These are phyloP conservation scores for Ophiostoma himal-ulmi DNA, from an alignment of 2,329 filamentous ascomycete genomes.

Conservation along the genomic window DNA sequence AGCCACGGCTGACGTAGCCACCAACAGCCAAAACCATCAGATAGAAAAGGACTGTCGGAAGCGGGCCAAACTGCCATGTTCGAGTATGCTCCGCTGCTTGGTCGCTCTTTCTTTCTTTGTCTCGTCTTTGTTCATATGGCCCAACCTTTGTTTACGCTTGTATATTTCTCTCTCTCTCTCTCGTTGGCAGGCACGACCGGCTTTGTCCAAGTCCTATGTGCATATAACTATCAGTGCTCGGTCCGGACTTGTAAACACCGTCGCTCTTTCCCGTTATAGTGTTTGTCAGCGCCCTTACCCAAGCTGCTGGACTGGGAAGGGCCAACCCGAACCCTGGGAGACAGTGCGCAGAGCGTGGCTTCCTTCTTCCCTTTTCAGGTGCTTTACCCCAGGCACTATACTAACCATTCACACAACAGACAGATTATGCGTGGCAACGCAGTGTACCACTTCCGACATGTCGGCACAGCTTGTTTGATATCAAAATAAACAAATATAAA, in stretches of 20 bases:
- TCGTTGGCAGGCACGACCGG: background rate
- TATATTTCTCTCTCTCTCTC: background rate
- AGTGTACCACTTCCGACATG: background rate
- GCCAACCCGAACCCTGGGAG: no score
- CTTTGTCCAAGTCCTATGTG: background rate
- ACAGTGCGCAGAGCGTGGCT: no score
- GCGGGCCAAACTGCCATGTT: background rate
- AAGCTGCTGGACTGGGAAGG: background rate
- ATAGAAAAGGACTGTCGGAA: background rate
- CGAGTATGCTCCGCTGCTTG: no score
- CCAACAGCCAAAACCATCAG: background rate
- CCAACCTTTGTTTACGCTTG: background rate
- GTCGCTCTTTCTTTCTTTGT: no score
- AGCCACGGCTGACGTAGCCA: background rate
- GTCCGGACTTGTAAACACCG: background rate
- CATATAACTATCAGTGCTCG: background rate
- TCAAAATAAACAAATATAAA: background rate
- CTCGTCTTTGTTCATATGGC: no score
- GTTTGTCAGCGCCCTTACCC: background rate
- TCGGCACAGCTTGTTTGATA: background rate
- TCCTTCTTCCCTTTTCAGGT: background rate
- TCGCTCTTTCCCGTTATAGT: background rate
- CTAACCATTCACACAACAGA: background rate
- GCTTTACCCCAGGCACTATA: background rate
- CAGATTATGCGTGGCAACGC: background rate